Percentiles rank a stretch among this genome's conserved stretches.
phyloP scores from a whole-genome alignment of 805 yeast genomes.

The Metschnikowia shivogae region DNA sequence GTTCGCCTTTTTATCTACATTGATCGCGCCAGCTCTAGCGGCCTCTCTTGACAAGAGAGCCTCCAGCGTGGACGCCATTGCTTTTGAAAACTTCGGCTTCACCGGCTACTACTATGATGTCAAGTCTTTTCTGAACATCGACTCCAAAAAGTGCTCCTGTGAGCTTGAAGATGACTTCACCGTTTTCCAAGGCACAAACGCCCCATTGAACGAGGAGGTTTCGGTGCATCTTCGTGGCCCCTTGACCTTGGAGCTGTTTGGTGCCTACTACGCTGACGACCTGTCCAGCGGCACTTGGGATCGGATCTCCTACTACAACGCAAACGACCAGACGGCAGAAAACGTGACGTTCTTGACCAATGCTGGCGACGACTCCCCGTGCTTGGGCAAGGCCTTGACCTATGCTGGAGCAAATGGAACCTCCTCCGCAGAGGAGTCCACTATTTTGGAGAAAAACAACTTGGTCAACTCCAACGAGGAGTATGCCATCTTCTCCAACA shows the following conservation, averaged over 20 bases:
- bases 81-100: conserved; percentile 54
- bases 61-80: conserved; percentile 31
- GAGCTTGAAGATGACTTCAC: conserved; percentile 33
- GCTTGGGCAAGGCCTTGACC: conserved; percentile 66
- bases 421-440: conserved; percentile 41
- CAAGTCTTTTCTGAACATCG: conserved; percentile 36
- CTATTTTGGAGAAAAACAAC: conserved; percentile 46
- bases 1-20: conserved; percentile 3
- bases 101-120: conserved; percentile 51
- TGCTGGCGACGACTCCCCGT: conserved; percentile 56
- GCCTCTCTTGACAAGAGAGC: conserved; percentile 3
- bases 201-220: conserved; percentile 66
- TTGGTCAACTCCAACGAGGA: conserved; percentile 56
- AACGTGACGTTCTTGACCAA: conserved; percentile 66
- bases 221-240: conserved; percentile 83
- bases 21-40: conserved; percentile 5
- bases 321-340: conserved; percentile 43
- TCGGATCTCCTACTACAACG: conserved; percentile 58
- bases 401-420: conserved; percentile 59
- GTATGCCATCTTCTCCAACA: conserved; percentile 54
- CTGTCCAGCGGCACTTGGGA: conserved; percentile 47
- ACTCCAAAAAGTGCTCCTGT: conserved; percentile 46
- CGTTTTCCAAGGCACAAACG: conserved; percentile 51
- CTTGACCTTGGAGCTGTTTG: conserved; percentile 54
- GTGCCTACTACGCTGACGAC: conserved; percentile 47